A percentile compares a stretch with the other conserved stretches of the same genome.
Conservation (phyloP, 2,329 filamentous ascomycete genomes). For the Decorospora gaudefroyi region DNA sequence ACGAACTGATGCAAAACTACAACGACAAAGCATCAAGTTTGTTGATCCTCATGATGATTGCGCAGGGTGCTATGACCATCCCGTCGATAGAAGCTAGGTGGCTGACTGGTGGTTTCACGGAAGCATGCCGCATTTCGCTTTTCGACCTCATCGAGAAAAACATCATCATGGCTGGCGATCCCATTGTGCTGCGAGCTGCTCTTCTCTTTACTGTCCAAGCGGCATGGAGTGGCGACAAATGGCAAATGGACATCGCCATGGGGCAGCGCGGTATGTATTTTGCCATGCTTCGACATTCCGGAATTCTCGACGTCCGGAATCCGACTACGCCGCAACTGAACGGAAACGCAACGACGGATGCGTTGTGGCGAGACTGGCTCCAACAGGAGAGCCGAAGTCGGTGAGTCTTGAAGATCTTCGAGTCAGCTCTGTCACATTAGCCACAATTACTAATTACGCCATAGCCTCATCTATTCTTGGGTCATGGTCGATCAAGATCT, state of each 20-base stretch:
- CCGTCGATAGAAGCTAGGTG: conserved; percentile 67
- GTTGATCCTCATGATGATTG: conserved; percentile 72
- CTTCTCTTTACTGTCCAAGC: conserved; percentile 70
- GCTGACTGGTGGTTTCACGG: conserved; percentile 68
- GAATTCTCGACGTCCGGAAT: conserved; percentile 63
- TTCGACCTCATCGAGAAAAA: conserved; percentile 75
- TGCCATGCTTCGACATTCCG: conserved; percentile 71
- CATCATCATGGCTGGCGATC: conserved; percentile 68
- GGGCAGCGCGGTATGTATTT: conserved; percentile 75
- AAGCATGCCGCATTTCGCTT: conserved; percentile 72
- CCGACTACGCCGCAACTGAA: conserved; percentile 53
- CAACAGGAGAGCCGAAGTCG: conserved; percentile 66
- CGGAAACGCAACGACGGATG: conserved; percentile 52
- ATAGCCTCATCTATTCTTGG: conserved; percentile 73
- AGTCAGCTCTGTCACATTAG: conserved; percentile 27
- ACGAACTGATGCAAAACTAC: conserved; percentile 65
- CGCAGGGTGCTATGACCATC: conserved; percentile 69
- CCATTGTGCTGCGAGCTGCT: conserved; percentile 66
- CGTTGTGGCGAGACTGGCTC: conserved; percentile 67
- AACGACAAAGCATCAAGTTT: conserved; percentile 69
- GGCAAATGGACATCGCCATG: conserved; percentile 78
- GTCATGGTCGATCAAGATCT: conserved; percentile 72
- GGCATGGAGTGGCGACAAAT: conserved; percentile 75
- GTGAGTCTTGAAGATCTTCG: conserved; percentile 49
- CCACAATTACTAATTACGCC: conserved; percentile 15